Evolutionary conservation across 768 basidiomycete genomes (phyloP).

Genomic region (Sarcomyxa edulis): DNA sequence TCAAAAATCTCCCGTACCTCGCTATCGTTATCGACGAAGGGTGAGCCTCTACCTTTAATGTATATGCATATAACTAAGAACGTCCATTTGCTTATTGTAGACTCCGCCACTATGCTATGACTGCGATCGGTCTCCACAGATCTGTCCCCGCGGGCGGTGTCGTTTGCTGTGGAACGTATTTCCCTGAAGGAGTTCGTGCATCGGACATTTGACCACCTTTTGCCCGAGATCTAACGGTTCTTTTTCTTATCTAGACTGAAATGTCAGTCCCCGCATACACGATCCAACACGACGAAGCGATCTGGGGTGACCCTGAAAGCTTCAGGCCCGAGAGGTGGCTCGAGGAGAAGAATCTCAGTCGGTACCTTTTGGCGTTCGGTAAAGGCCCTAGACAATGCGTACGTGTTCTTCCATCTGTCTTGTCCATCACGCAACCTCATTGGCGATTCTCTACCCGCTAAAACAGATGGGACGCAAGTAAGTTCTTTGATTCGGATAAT

Average conservation of each 20-base stretch:
- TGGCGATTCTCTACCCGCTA: no score
- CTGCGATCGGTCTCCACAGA: conserved; percentile 29
- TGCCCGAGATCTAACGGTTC: background rate
- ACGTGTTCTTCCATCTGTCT: conserved; percentile 6
- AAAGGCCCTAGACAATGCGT: conserved; percentile 26
- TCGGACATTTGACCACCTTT: conserved; percentile 1
- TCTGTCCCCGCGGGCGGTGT: conserved; percentile 21
- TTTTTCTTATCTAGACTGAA: conserved; percentile 17
- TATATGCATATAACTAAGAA: background rate
- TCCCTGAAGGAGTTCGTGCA: conserved; percentile 26
- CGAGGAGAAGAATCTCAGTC: conserved; percentile 16
- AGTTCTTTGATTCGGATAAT: no score
- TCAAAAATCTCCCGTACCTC: conserved; percentile 22
- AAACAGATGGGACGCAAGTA: no score
- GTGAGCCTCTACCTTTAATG: conserved; percentile 7
- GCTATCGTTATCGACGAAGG: conserved; percentile 22
- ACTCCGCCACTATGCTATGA: conserved; percentile 27
- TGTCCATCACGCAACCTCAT: no score
- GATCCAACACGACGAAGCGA: conserved; percentile 21
- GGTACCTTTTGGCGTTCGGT: conserved; percentile 25
- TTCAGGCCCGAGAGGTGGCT: conserved; percentile 33
- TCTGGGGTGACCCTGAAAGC: conserved; percentile 27
- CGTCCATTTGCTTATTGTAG: conserved; percentile 12
- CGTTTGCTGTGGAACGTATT: conserved; percentile 16
- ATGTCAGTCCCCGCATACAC: conserved; percentile 30